phyloP scores from a whole-genome alignment of 805 yeast species.

The Vanderwaltozyma verrucispora region DNA sequence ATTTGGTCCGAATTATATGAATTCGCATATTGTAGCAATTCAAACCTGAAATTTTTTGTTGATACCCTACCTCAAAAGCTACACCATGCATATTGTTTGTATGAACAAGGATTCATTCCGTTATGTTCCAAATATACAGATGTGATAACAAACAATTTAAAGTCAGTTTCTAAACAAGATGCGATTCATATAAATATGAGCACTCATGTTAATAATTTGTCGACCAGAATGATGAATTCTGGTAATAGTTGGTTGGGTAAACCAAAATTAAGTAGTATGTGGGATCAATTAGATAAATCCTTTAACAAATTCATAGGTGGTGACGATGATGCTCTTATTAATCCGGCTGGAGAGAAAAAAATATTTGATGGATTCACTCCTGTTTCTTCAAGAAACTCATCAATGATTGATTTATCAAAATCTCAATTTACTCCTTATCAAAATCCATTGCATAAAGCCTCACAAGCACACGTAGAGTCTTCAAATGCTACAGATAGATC shows the following conservation, averaged over 20 bases:
- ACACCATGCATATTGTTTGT: constrained; percentile 55
- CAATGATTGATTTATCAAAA: constrained; percentile 30
- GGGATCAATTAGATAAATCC: constrained; percentile 82
- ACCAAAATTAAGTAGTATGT: constrained; percentile 67
- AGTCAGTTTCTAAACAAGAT: constrained; percentile 30
- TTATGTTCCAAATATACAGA: constrained; percentile 62
- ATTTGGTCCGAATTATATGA: constrained; percentile 66
- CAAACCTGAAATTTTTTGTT: constrained; percentile 31
- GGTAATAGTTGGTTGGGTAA: constrained; percentile 72
- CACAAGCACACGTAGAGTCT: constrained; percentile 1
- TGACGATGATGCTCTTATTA: constrained; percentile 46
- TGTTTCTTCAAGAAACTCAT: constrained; percentile 47
- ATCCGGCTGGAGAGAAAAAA: constrained; percentile 35
- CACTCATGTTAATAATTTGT: constrained; percentile 30
- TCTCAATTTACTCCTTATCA: constrained; percentile 17
- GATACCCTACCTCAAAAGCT: constrained; percentile 53
- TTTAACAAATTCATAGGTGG: constrained; percentile 77
- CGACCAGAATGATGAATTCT: constrained; percentile 38
- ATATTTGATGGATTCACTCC: constrained; percentile 68
- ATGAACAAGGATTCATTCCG: constrained; percentile 50
- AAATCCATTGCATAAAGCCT: constrained; percentile 2
- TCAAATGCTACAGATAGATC: background rate
- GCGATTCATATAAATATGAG: constrained; percentile 28
- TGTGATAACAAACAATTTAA: constrained; percentile 31
- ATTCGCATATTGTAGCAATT: constrained; percentile 26